Percentiles rank a stretch among this genome's conserved stretches.
Conservation (phyloP, 2,329 filamentous ascomycete species). For the Claviceps lovelessii region DNA sequence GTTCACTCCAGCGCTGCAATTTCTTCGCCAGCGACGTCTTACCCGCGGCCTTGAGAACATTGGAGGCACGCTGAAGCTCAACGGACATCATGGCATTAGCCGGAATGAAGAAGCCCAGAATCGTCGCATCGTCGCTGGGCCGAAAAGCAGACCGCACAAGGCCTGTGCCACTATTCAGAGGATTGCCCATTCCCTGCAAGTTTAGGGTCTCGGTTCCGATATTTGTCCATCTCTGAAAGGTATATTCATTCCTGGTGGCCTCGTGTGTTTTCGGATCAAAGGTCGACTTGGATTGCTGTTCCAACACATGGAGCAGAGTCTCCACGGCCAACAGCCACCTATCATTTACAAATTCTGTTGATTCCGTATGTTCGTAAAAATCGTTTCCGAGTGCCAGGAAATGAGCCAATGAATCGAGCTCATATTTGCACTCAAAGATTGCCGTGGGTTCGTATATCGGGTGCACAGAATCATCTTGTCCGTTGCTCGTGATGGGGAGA, state of each 20-base stretch:
- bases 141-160: constrained; percentile 85
- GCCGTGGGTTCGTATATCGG: constrained; percentile 69
- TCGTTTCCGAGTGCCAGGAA: constrained; percentile 79
- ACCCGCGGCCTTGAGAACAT: constrained; percentile 48
- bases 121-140: constrained; percentile 88
- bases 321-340: constrained; percentile 71
- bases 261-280: constrained; percentile 55
- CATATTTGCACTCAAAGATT: constrained; percentile 98
- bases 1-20: constrained; percentile 43
- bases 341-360: constrained; percentile 60
- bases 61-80: constrained; percentile 62
- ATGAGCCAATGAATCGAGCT: constrained; percentile 86
- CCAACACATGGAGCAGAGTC: constrained; percentile 57
- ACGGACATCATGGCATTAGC: constrained; percentile 93
- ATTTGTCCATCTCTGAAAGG: constrained; percentile 68
- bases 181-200: constrained; percentile 76
- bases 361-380: constrained; percentile 67
- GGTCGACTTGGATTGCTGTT: constrained; percentile 66
- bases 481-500: constrained; percentile 57
- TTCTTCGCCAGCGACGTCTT: constrained; percentile 37
- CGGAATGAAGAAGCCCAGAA: constrained; percentile 86
- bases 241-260: constrained; percentile 65
- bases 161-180: constrained; percentile 68
- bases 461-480: constrained; percentile 72
- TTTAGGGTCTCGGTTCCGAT: constrained; percentile 81